Conservation (phyloP, 1,139 yeast genomes). For the Taphrina pruni region DNA sequence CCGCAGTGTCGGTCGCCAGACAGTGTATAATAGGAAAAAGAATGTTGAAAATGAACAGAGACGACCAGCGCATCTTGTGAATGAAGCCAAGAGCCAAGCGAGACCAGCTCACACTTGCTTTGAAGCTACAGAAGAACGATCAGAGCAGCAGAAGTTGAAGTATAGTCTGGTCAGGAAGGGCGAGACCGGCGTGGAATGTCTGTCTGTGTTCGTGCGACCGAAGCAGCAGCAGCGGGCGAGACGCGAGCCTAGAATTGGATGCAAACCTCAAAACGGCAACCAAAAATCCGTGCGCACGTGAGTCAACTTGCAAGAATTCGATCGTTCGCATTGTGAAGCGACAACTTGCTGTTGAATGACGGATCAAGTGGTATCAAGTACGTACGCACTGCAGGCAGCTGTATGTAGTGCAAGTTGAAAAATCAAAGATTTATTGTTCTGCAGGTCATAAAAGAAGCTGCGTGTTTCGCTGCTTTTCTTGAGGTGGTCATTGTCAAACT, state of each 20-base stretch:
- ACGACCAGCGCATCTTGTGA: constrained; percentile 24
- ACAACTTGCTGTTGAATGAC: too few relatives aligned
- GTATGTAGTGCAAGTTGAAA: not conserved
- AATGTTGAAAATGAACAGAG: not conserved
- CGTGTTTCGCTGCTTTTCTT: too few relatives aligned
- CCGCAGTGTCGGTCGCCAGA: not conserved
- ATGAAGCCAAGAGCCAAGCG: not conserved
- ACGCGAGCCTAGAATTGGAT: not conserved
- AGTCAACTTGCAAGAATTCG: not conserved
- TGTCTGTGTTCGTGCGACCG: not conserved
- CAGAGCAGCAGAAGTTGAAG: not conserved
- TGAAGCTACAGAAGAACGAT: too few relatives aligned
- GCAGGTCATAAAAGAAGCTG: too few relatives aligned
- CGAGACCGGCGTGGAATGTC: not conserved
- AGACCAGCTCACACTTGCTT: constrained; percentile 26
- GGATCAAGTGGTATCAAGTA: not conserved
- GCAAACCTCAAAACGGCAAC: constrained; percentile 17
- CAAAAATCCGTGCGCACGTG: not conserved
- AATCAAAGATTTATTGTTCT: too few relatives aligned
- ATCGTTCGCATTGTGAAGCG: too few relatives aligned
- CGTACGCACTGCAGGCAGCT: not conserved
- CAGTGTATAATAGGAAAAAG: constrained; percentile 14
- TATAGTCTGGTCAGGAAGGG: not conserved
- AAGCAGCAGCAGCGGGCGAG: not conserved
- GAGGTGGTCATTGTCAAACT: too few relatives aligned